Base-by-base conservation (phyloP, 305 asterid species). In the Fraxinus albicans region DNA sequence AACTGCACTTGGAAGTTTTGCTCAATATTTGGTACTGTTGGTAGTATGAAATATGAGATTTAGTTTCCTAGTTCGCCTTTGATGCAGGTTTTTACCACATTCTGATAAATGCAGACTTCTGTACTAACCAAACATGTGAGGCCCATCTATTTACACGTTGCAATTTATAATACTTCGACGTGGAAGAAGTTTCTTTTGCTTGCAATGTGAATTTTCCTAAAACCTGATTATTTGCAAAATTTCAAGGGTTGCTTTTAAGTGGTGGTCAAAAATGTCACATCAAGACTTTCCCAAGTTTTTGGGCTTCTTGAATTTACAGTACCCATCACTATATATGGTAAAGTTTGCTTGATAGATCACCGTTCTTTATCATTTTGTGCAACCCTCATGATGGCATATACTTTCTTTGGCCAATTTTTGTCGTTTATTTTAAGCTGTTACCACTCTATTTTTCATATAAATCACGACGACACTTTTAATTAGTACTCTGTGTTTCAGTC, bases 401-500 rank as follows among this genome's bases (percentile, higher is more conserved):
- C 34, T 55, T 78, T 44, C 8, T 72, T 50, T 25, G 67, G 47
- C 42, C 33, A 10, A 34, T 67, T 67, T 23, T 27, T 81, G 77
- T 53, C 40, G 38, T 63, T 83, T 23, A 17, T 55, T 79, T 76
- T 67, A 29, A 77, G n/a, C 72, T 47, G 19, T 60, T 50, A 58
- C 65, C 44, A 50, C 21, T 55, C 27, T 8, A 8, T 7, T 21
- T 17, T 55, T 76, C 42, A 23, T 2, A 81, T 25, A 70, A 70
- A 31, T 31, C 21, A 33, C 23, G n/a, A 44, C 34, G 74, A 65
- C 81, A 67, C 77, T 79, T 29, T 47, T 47, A 17, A 69, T 69
- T 69, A 69, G 75, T 77, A 35, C 73, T 73, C 44, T 75, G 38
- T 82, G 15, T 33, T 77, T 73, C 76, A 23, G 78, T 78, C 76